Conservation (phyloP, 2,329 filamentous ascomycete species). For the Penicillium glabrum region DNA sequence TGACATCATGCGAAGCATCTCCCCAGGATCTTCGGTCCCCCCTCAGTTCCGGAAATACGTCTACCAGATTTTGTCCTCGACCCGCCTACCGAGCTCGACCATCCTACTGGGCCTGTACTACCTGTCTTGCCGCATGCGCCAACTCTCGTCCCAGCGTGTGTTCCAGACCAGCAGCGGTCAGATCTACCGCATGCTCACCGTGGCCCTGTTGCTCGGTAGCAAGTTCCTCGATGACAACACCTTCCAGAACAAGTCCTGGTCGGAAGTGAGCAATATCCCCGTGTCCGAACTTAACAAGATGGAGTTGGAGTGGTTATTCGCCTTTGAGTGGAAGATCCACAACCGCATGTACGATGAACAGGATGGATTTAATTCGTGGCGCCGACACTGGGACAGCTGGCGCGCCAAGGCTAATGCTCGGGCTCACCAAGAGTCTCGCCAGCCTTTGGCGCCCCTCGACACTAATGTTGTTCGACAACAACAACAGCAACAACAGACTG, state of each 20-base stretch:
- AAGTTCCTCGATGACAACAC: slow-evolving; percentile 98
- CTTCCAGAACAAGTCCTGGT: slow-evolving; percentile 96
- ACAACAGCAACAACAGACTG: slow-evolving; percentile 32
- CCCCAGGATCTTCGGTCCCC: slow-evolving; percentile 62
- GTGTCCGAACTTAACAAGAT: slow-evolving; percentile 81
- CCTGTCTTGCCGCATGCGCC: slow-evolving; percentile 77
- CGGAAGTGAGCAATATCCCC: slow-evolving; percentile 86
- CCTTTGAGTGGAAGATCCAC: slow-evolving; percentile 82
- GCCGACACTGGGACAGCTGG: slow-evolving; percentile 66
- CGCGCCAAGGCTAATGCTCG: slow-evolving; percentile 52
- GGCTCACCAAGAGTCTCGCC: slow-evolving; percentile 43
- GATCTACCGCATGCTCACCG: slow-evolving; percentile 84
- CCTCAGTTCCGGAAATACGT: slow-evolving; percentile 88
- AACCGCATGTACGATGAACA: slow-evolving; percentile 77
- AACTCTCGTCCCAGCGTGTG: slow-evolving; percentile 59
- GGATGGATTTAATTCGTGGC: slow-evolving; percentile 65
- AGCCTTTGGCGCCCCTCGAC: slow-evolving; percentile 62
- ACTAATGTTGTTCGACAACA: slow-evolving; percentile 59
- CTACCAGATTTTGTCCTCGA: slow-evolving; percentile 84
- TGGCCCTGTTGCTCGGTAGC: slow-evolving; percentile 81
- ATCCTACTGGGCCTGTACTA: slow-evolving; percentile 91
- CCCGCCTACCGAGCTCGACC: slow-evolving; percentile 83
- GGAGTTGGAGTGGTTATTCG: slow-evolving; percentile 83
- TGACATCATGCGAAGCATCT: slow-evolving; percentile 64
- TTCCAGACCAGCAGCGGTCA: slow-evolving; percentile 64